phyloP scores from a whole-genome alignment of 257 asterid species.

The Ligustrum vulgare region DNA sequence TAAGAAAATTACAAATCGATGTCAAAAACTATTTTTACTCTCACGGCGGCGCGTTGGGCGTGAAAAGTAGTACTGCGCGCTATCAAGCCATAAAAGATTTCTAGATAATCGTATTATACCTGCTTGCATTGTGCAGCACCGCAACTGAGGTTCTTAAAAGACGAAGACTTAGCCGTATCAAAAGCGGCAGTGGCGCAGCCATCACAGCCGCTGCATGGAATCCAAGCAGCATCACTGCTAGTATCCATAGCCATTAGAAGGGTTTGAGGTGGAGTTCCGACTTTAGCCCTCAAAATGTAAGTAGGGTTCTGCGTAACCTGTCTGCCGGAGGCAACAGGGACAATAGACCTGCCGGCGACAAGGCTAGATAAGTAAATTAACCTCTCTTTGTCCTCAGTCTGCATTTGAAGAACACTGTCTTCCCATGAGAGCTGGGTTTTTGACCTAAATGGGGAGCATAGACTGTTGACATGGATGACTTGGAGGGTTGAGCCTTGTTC shows the following conservation, averaged over 20 bases:
- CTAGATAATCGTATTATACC: conserved; percentile 19
- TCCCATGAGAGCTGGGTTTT: conserved; percentile 50
- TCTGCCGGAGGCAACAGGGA: conserved; percentile 63
- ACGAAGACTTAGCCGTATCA: conserved; percentile 35
- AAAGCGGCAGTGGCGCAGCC: conserved; percentile 50
- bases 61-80: background rate
- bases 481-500: conserved; percentile 38
- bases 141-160: conserved; percentile 40
- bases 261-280: conserved; percentile 67
- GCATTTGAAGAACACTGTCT: conserved; percentile 50
- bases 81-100: background rate
- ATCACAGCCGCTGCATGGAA: conserved; percentile 55
- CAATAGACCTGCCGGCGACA: conserved; percentile 36
- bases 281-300: conserved; percentile 49
- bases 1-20: background rate
- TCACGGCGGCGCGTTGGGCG: conserved; percentile 16
- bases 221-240: conserved; percentile 63
- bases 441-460: conserved; percentile 47
- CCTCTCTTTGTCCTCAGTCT: conserved; percentile 47
- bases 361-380: conserved; percentile 51
- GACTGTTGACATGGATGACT: conserved; percentile 42
- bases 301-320: conserved; percentile 57
- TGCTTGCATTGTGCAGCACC: conserved; percentile 51
- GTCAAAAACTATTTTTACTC: background rate
- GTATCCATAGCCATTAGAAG: conserved; percentile 63